Evolutionary conservation across 2,329 filamentous ascomycete genomes (phyloP), one percentile per base, ranked within the genome.

Genomic region (Colletotrichum abscissum): DNA sequence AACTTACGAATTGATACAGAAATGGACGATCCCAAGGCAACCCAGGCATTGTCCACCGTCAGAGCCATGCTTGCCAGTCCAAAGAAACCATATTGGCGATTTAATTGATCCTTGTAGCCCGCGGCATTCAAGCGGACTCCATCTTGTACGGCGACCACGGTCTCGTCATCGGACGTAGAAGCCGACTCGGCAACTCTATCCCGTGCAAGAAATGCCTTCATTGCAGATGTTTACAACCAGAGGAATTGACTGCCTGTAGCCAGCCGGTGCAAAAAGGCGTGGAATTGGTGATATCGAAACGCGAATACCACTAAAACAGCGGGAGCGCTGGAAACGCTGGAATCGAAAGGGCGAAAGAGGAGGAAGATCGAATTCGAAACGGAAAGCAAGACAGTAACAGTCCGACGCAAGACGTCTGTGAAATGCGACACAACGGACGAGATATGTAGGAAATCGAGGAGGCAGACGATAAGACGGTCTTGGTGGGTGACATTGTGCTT

Each of bases 11-110:
- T 86, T 5, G 85, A 86, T 59, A 90, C 83, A 5, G 87, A 87
- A 52, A 92, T 86, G 66, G 89, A 91, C 14, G 90, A 90, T 67
- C 90, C 91, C 72, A 92, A 82, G 6, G 90, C 89, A 67, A 90
- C 86, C 90, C 90, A 93, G 22, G 90, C 90, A 77, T 91, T 92
- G 79, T 91, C 90, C 28, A 91, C 88, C 1, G 89, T 92, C 63
- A 92, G 81, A 0, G 89, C 90, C 58, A 90, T 84, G 28, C 89
- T 90, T 64, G 89, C 89, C 55, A 92, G 87, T 63, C 87, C 88
- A 59, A 91, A 76, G 9, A 92, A 82, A 46, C 88, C 87, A 79
- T 92, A 92, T 77, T 92, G 91, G 19, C 91, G 86, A 70, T 88
- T 87, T 49, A 93, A 81, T 79, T 92, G 90, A 79, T 92, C 90